These are phyloP conservation scores for Phytophthora meadii DNA, from an alignment of 352 stramenopile species.

Conservation along the genomic window DNA sequence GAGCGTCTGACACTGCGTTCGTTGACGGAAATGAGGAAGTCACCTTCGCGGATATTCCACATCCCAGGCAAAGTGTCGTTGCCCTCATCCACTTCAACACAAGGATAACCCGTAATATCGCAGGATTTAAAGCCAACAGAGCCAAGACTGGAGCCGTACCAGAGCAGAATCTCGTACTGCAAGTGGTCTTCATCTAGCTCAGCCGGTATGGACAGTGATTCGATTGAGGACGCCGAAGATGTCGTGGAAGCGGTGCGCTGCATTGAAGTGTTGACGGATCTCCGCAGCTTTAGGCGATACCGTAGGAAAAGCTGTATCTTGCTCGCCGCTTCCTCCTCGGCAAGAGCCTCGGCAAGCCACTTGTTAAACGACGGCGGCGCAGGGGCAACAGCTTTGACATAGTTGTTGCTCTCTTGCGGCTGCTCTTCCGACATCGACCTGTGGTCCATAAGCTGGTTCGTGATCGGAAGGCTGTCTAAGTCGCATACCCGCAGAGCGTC, in stretches of 20 bases:
- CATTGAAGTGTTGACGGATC: slow-evolving; percentile 24
- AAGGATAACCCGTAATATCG: slow-evolving; percentile 57
- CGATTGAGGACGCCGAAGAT: slow-evolving; percentile 36
- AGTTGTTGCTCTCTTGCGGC: slow-evolving; percentile 20
- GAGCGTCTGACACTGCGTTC: slow-evolving; percentile 47
- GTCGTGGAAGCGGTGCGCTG: slow-evolving; percentile 35
- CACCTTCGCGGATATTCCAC: slow-evolving; percentile 67
- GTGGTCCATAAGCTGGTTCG: slow-evolving; percentile 11
- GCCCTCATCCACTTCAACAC: slow-evolving; percentile 57
- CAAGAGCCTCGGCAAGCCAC: slow-evolving; percentile 38
- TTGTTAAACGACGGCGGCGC: slow-evolving; percentile 42
- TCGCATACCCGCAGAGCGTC: slow-evolving; percentile 28
- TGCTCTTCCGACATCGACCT: slow-evolving; percentile 13
- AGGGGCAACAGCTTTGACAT: slow-evolving; percentile 24
- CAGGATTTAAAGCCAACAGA: slow-evolving; percentile 53
- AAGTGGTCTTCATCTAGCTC: slow-evolving; percentile 51
- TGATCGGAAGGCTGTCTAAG: slow-evolving; percentile 7
- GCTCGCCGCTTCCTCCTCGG: slow-evolving; percentile 39
- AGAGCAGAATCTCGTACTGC: slow-evolving; percentile 69
- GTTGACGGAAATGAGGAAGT: slow-evolving; percentile 72
- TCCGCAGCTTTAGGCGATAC: slow-evolving; percentile 34
- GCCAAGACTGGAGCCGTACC: slow-evolving; percentile 63
- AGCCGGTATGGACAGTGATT: slow-evolving; percentile 29
- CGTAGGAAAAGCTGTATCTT: slow-evolving; percentile 50
- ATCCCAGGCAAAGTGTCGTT: slow-evolving; percentile 72